These are phyloP conservation scores for Dactylellina parvicollis DNA, from an alignment of 2,329 filamentous ascomycete genomes.

Conservation along the genomic window DNA sequence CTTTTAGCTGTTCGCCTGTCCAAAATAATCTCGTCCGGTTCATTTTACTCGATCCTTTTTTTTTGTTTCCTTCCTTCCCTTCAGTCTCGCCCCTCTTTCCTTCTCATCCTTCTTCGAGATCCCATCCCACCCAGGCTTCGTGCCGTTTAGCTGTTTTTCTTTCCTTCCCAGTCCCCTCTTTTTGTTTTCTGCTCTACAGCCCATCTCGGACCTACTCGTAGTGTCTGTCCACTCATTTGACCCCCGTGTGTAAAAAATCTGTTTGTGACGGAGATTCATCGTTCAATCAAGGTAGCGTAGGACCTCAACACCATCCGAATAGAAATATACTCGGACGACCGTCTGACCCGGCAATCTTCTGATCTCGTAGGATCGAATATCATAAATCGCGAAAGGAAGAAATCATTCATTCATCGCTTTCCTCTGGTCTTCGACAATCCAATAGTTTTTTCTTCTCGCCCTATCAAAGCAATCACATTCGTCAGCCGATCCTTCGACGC, in stretches of 20 bases:
- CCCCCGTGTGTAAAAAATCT: slow-evolving; percentile 62
- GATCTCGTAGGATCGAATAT: slow-evolving; percentile 8
- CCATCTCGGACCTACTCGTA: slow-evolving; percentile 62
- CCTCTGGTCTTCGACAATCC: slow-evolving; percentile 13
- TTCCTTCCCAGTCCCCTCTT: slow-evolving; percentile 61
- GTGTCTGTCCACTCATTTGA: slow-evolving; percentile 60
- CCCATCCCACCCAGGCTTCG: slow-evolving; percentile 56
- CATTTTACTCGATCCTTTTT: slow-evolving; percentile 44
- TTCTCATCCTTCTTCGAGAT: slow-evolving; percentile 54
- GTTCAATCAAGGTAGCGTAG: slow-evolving; percentile 9
- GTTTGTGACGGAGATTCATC: slow-evolving; percentile 9
- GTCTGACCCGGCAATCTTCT: not conserved
- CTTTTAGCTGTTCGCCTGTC: slow-evolving; percentile 49
- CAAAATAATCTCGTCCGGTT: slow-evolving; percentile 48
- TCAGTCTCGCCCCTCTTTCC: slow-evolving; percentile 54
- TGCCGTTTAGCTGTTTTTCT: slow-evolving; percentile 53
- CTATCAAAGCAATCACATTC: slow-evolving; percentile 8
- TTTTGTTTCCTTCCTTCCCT: slow-evolving; percentile 53
- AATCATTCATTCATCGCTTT: not conserved
- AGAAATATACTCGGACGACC: not conserved
- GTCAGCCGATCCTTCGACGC: slow-evolving; percentile 44
- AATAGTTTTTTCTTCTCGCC: slow-evolving; percentile 32
- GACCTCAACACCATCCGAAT: not conserved
- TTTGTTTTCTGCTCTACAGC: slow-evolving; percentile 62
- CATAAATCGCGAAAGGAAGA: not conserved